These are phyloP conservation scores for Periconia macrospinosa DNA, from an alignment of 2,329 filamentous ascomycete species.

Conservation along the genomic window DNA sequence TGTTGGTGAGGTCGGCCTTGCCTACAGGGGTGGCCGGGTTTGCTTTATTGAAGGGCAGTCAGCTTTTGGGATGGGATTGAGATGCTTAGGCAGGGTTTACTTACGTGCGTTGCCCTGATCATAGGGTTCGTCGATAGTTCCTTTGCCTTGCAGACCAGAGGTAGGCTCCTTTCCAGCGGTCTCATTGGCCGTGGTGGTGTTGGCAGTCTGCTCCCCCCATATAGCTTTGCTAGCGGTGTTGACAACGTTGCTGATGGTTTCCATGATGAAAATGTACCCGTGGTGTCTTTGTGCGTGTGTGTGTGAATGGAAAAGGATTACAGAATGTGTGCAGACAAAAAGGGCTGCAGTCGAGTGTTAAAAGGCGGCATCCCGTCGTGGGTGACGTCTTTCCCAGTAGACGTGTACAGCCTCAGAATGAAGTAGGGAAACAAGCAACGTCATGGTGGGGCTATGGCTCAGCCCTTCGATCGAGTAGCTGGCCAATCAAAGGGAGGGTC, in stretches of 20 bases:
- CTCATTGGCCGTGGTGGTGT: conserved; percentile 40
- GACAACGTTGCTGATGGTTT: conserved; percentile 42
- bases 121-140: conserved; percentile 70
- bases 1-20: neutral
- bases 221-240: conserved; percentile 39
- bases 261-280: conserved; percentile 29
- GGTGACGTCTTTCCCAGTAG: neutral
- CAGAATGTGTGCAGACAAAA: neutral
- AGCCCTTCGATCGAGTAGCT: neutral
- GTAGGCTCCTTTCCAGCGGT: conserved; percentile 64
- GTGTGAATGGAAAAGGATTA: no score
- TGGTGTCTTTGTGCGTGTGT: neutral
- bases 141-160: conserved; percentile 69
- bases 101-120: conserved; percentile 74
- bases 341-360: neutral
- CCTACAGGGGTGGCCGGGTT: conserved; percentile 3
- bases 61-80: neutral
- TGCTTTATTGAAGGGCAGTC: conserved; percentile 2
- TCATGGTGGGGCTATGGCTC: neutral
- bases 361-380: neutral
- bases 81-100: conserved; percentile 12
- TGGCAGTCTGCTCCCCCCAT: conserved; percentile 37
- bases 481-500: neutral
- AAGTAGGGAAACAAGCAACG: neutral
- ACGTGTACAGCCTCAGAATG: neutral